phyloP scores from a whole-genome alignment of 192 early-diverging fungal species.

The Dissophora ornata region DNA sequence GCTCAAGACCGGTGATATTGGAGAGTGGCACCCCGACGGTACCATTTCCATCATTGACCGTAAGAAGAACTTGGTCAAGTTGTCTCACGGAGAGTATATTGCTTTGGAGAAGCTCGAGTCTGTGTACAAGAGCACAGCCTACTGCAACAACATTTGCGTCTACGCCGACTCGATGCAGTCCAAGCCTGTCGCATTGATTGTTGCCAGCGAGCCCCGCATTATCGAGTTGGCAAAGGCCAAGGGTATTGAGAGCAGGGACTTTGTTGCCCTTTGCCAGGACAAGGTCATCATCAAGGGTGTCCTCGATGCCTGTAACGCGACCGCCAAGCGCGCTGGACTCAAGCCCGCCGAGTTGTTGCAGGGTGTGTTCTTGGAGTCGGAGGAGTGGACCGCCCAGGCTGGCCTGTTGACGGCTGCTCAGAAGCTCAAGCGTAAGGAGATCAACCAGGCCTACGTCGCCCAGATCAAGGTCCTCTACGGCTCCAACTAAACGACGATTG shows the following conservation, averaged over 20 bases:
- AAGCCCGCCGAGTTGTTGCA: conserved; percentile 80
- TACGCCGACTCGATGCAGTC: conserved; percentile 77
- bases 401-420: conserved; percentile 93
- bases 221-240: conserved; percentile 57
- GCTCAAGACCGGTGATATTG: conserved; percentile 93
- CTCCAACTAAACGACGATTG: too few relatives aligned
- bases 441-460: conserved; percentile 71
- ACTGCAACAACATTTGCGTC: conserved; percentile 84
- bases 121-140: conserved; percentile 79
- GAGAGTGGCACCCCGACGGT: conserved; percentile 82
- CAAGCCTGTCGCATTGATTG: conserved; percentile 82
- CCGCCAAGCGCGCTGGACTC: conserved; percentile 75
- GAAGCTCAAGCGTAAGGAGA: conserved; percentile 88
- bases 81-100: conserved; percentile 92
- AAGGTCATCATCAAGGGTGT: conserved; percentile 65
- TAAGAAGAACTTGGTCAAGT: conserved; percentile 94
- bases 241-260: conserved; percentile 54
- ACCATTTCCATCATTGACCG: conserved; percentile 89
- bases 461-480: conserved; percentile 68
- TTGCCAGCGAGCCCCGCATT: conserved; percentile 71
- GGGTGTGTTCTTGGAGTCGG: conserved; percentile 71
- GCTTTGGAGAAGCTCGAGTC: conserved; percentile 95
- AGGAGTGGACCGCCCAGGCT: conserved; percentile 94
- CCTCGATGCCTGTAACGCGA: conserved; percentile 54
- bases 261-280: conserved; percentile 64